phyloP scores from a whole-genome alignment of 2,329 filamentous ascomycete genomes.

The Scedosporium minutisporum region DNA sequence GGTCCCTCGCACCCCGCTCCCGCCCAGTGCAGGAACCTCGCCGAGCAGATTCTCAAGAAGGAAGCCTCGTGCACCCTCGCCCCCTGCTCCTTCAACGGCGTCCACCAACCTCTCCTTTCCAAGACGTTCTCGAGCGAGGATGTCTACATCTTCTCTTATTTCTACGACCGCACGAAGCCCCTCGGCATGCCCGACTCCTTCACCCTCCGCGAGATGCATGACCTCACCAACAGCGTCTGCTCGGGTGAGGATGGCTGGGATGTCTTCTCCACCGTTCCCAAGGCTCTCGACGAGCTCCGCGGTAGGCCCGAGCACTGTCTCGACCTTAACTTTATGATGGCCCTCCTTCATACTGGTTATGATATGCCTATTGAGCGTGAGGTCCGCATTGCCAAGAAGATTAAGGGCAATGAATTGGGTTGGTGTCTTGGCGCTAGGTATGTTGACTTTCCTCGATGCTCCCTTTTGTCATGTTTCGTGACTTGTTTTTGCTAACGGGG shows the following conservation, averaged over 20 bases:
- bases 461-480: background rate
- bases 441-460: conserved; percentile 22
- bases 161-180: conserved; percentile 87
- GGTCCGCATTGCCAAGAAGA: conserved; percentile 98
- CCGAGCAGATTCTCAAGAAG: conserved; percentile 86
- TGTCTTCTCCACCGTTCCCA: conserved; percentile 65
- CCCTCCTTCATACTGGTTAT: conserved; percentile 86
- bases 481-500: conserved; percentile 23
- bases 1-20: conserved; percentile 67
- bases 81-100: conserved; percentile 97
- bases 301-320: conserved; percentile 85
- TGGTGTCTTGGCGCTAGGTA: conserved; percentile 97
- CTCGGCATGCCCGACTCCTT: conserved; percentile 98
- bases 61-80: conserved; percentile 69
- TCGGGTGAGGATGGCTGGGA: conserved; percentile 69
- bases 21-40: conserved; percentile 80
- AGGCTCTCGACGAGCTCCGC: conserved; percentile 68
- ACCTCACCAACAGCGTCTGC: conserved; percentile 78
- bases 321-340: conserved; percentile 94
- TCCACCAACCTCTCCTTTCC: conserved; percentile 83
- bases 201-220: conserved; percentile 80
- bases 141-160: conserved; percentile 95
- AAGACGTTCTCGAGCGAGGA: conserved; percentile 91
- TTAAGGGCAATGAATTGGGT: conserved; percentile 90
- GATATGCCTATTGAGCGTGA: conserved; percentile 96